Conservation (phyloP, 345 rosid genomes). For the Melaleuca alternifolia region DNA sequence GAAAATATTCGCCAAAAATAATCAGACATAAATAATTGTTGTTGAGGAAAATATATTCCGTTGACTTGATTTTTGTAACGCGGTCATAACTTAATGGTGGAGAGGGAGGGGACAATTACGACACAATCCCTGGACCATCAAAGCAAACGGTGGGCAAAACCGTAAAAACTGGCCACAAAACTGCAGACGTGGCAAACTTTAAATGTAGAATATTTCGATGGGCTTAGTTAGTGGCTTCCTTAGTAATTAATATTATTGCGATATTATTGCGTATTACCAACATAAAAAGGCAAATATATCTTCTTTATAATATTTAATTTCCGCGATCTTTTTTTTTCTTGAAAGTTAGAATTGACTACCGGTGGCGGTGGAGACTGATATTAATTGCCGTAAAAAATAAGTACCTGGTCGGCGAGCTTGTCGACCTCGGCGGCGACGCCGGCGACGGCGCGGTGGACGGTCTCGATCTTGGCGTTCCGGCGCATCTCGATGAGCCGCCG, state of each 20-base stretch:
- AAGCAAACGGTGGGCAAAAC: neutral
- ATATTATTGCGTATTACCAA: too few species aligned
- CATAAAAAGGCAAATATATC: neutral
- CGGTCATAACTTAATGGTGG: too few species aligned
- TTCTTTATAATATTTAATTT: neutral
- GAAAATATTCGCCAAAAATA: too few species aligned
- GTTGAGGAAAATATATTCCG: too few species aligned
- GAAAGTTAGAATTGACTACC: neutral
- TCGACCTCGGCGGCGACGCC: slow-evolving; percentile 35
- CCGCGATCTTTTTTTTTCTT: neutral
- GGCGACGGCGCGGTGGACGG: slow-evolving; percentile 28
- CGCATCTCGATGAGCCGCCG: slow-evolving; percentile 34
- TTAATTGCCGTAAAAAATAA: too few species aligned
- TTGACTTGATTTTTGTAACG: too few species aligned
- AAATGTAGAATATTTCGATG: neutral
- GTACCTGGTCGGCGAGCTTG: slow-evolving; percentile 45
- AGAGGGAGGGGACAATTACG: too few species aligned
- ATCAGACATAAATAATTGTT: too few species aligned
- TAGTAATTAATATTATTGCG: neutral
- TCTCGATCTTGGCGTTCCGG: slow-evolving; percentile 30
- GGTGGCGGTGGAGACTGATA: neutral
- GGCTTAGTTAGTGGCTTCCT: neutral
- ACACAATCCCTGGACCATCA: too few species aligned
- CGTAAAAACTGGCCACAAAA: neutral
- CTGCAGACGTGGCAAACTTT: neutral